A percentile compares a stretch with the other conserved stretches of the same genome.
Evolutionary conservation across 768 basidiomycete species (phyloP).

Genomic region (Termitomyces sp.): DNA sequence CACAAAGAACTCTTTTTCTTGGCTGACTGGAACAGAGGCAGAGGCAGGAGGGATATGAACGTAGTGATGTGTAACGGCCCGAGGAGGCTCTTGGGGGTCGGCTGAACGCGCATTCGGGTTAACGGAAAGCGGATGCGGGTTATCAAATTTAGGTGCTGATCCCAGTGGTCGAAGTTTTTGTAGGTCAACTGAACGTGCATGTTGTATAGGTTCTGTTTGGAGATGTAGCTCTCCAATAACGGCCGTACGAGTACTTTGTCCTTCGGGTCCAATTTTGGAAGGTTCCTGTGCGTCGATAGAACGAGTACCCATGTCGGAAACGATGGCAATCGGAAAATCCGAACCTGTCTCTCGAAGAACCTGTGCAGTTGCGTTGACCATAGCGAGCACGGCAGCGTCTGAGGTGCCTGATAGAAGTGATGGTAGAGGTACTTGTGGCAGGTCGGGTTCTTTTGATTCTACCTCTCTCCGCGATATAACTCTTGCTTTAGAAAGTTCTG

Average conservation of each 20-base stretch:
- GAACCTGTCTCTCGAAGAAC: background rate
- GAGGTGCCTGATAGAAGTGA: background rate
- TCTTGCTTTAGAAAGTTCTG: background rate
- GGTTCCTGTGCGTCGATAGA: background rate
- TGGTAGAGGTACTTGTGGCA: background rate
- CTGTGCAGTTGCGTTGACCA: background rate
- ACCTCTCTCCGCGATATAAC: background rate
- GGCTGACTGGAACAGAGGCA: background rate
- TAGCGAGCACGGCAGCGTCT: background rate
- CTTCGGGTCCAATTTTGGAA: background rate
- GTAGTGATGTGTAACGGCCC: background rate
- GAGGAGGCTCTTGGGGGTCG: background rate
- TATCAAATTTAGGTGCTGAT: slow-evolving; percentile 1
- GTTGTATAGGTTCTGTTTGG: background rate
- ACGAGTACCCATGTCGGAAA: background rate
- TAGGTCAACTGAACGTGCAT: background rate
- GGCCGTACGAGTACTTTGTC: background rate
- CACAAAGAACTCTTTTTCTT: background rate
- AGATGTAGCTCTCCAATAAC: background rate
- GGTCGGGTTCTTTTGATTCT: background rate
- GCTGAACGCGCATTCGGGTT: background rate
- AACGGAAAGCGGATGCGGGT: background rate
- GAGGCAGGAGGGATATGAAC: background rate
- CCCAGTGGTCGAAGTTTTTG: background rate
- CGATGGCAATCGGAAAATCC: too few species aligned